These are phyloP conservation scores for Silene vulgaris DNA, from an alignment of 179 eudicot species.

Conservation along the genomic window DNA sequence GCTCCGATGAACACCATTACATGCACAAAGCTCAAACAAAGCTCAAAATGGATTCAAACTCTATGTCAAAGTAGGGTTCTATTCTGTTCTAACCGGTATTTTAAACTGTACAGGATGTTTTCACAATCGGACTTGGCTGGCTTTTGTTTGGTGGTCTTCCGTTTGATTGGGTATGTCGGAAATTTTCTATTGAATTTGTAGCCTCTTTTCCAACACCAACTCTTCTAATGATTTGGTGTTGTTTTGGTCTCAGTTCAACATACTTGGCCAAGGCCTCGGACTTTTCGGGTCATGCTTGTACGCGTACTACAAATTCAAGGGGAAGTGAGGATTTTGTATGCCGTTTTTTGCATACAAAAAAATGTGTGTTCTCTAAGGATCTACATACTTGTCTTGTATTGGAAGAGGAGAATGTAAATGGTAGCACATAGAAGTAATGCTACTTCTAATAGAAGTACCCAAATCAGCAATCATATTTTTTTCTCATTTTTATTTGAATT, in stretches of 20 bases:
- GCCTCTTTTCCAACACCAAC: neutral
- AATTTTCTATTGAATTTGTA: neutral
- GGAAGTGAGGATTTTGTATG: constrained; percentile 21
- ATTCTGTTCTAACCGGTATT: neutral
- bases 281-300: constrained; percentile 41
- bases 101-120: constrained; percentile 32
- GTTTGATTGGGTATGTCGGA: constrained; percentile 34
- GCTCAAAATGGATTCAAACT: neutral
- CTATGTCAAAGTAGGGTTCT: neutral
- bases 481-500: too few species aligned
- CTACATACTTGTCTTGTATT: neutral
- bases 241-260: constrained; percentile 31
- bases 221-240: neutral
- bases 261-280: constrained; percentile 41
- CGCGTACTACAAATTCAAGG: constrained; percentile 42
- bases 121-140: constrained; percentile 49
- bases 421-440: neutral
- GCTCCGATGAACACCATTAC: neutral
- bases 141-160: constrained; percentile 47
- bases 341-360: too few species aligned
- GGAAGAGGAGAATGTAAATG: neutral
- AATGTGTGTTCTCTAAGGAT: neutral
- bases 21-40: neutral
- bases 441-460: neutral
- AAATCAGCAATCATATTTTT: too few species aligned